Conservation (phyloP, 73 alveolate genomes). For the Paramecium caudatum region DNA sequence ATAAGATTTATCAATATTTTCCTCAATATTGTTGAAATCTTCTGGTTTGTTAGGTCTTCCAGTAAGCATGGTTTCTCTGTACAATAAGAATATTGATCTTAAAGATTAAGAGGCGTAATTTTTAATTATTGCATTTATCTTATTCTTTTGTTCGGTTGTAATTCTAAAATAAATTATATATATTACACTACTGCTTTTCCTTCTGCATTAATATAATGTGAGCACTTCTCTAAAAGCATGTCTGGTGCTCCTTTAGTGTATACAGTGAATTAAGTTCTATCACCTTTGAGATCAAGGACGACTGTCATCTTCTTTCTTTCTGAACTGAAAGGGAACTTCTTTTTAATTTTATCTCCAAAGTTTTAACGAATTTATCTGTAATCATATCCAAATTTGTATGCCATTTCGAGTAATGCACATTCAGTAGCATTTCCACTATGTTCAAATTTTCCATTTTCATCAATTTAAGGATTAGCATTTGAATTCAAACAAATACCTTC, state of each 20-base stretch:
- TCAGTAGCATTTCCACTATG: slow-evolving; percentile 86
- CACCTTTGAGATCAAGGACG: slow-evolving; percentile 72
- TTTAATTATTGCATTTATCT: slow-evolving; percentile 79
- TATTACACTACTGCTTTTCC: slow-evolving; percentile 80
- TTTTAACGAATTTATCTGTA: slow-evolving; percentile 45
- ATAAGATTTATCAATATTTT: slow-evolving; percentile 77
- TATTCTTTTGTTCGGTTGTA: slow-evolving; percentile 64
- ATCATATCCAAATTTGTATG: slow-evolving; percentile 71
- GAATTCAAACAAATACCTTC: slow-evolving; percentile 76
- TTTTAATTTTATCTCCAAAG: slow-evolving; percentile 61
- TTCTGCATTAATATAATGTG: slow-evolving; percentile 78
- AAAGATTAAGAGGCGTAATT: slow-evolving; percentile 84
- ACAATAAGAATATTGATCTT: slow-evolving; percentile 89
- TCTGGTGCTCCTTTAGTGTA: slow-evolving; percentile 96
- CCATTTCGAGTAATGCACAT: slow-evolving; percentile 80
- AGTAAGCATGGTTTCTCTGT: slow-evolving; percentile 80
- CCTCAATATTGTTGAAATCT: slow-evolving; percentile 75
- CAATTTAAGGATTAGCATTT: slow-evolving; percentile 74
- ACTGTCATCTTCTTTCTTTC: slow-evolving; percentile 93
- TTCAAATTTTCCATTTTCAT: slow-evolving; percentile 76
- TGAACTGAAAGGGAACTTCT: slow-evolving; percentile 91
- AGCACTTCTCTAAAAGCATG: slow-evolving; percentile 82
- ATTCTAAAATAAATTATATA: slow-evolving; percentile 13
- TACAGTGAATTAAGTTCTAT: slow-evolving; percentile 47
- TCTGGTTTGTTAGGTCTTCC: slow-evolving; percentile 82